A percentile compares a stretch with the other conserved stretches of the same genome.
phyloP scores from a whole-genome alignment of 805 yeast species.

The Candida tibetensis region DNA sequence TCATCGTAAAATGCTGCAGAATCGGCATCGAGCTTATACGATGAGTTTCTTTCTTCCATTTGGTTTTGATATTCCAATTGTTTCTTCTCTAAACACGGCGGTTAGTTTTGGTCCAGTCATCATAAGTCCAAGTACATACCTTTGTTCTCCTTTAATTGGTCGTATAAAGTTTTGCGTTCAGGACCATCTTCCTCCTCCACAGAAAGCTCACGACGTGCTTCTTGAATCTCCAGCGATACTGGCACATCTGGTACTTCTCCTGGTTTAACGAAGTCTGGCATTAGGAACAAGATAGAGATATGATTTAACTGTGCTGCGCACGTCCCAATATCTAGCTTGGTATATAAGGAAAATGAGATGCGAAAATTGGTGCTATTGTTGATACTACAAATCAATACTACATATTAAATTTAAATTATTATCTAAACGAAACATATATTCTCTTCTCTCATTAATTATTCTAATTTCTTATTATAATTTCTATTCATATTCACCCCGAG shows the following conservation, averaged over 20 bases:
- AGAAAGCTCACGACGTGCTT: not conserved
- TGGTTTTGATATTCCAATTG: slow-evolving; percentile 29
- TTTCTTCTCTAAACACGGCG: slow-evolving; percentile 23
- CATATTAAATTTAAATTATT: too few species aligned
- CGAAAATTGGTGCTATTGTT: too few species aligned
- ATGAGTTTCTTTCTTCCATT: slow-evolving; percentile 33
- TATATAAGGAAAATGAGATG: too few species aligned
- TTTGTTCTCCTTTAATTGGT: slow-evolving; percentile 41
- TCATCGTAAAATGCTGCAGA: slow-evolving; percentile 35
- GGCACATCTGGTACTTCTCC: slow-evolving; percentile 1
- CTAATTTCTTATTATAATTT: too few species aligned
- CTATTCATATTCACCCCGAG: too few species aligned
- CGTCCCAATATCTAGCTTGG: too few species aligned
- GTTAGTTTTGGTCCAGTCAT: slow-evolving; percentile 14
- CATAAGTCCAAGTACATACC: slow-evolving; percentile 25
- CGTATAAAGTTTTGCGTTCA: slow-evolving; percentile 38
- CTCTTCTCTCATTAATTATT: too few species aligned
- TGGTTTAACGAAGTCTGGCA: slow-evolving; percentile 12
- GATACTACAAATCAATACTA: too few species aligned
- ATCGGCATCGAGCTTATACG: slow-evolving; percentile 38
- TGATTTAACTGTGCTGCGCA: not conserved
- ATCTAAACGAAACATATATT: too few species aligned
- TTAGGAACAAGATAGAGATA: not conserved
- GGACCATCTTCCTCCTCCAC: slow-evolving; percentile 14
- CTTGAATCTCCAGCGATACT: not conserved